These are phyloP conservation scores for Neofusicoccum kwambonambiense DNA, from an alignment of 2,329 filamentous ascomycete species.

Conservation along the genomic window DNA sequence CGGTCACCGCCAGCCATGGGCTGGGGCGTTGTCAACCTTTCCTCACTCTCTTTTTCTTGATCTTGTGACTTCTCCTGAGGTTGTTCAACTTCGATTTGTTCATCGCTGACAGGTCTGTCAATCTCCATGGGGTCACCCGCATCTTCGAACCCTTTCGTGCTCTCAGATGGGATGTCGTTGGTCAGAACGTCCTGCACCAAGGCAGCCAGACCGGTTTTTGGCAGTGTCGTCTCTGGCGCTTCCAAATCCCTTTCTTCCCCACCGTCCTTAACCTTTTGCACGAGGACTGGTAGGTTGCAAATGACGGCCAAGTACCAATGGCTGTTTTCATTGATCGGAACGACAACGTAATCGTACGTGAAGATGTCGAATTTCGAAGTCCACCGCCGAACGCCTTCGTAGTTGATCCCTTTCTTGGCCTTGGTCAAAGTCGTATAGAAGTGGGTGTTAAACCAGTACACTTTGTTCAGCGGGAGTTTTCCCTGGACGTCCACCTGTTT, in stretches of 20 bases:
- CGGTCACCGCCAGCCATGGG: neutral
- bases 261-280: slow-evolving; percentile 22
- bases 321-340: slow-evolving; percentile 81
- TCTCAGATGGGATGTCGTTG: neutral
- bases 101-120: neutral
- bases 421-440: slow-evolving; percentile 71
- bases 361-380: slow-evolving; percentile 84
- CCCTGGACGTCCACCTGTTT: neutral
- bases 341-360: slow-evolving; percentile 80
- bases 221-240: neutral
- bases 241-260: neutral
- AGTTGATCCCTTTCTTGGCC: slow-evolving; percentile 66
- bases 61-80: neutral
- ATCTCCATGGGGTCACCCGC: neutral
- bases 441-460: slow-evolving; percentile 91
- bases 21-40: neutral
- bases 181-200: neutral
- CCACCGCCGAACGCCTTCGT: slow-evolving; percentile 82
- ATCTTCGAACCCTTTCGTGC: neutral
- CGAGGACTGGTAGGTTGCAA: slow-evolving; percentile 76
- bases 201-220: neutral
- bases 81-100: neutral
- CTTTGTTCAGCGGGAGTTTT: slow-evolving; percentile 53
- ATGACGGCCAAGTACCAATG: slow-evolving; percentile 98
- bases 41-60: no score